Evolutionary conservation across 306 rosid species (phyloP), one percentile per base, ranked within the genome.

Genomic region (Vicia sativa): DNA sequence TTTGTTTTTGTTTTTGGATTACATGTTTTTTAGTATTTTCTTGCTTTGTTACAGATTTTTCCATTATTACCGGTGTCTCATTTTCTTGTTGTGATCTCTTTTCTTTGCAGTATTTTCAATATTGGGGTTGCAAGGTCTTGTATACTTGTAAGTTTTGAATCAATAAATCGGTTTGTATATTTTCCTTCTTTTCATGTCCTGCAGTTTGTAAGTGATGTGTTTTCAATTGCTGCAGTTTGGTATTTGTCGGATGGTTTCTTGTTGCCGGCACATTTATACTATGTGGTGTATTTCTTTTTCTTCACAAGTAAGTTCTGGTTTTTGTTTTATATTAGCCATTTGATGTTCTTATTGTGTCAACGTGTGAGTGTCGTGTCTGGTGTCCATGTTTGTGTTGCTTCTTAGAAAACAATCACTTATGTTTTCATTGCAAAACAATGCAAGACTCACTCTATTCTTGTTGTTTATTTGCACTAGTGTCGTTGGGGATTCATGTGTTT

Each of bases 401-500:
- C 28, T 0, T 25, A 25, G 28, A 26, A 63, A 35, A 66, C 21
- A 12, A 15, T 65, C 49, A 16, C 68, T 53, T 52, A 23, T 34
- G 21, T 34, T 73, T 73, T 11, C 43, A 35, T 12, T 26, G 9
- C 65, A n/a, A 28, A 14, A 14, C 19, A 12, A 31, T 21, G 31
- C 38, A 69, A 69, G 34, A 16, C 70, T 69, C 6, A 73, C 66
- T 69, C 58, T 64, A 21, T 68, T 35, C 45, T 70, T 43, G n/a
- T 68, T 37, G 69, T 71, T 25, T 74, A 37, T 70, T 65, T 74
- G 31, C n/a, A 41, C 66, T 44, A 93, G 99, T 76, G 99, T 46
- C 72, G 86, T 83, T 72, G 96, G 71, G 67, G 97, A 93, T 81
- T 60, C 96, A 12, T 93, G 99, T 55, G 92, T 93, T 73, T 78